Conservation (phyloP, 768 basidiomycete species). For the Leccinum imitatum region DNA sequence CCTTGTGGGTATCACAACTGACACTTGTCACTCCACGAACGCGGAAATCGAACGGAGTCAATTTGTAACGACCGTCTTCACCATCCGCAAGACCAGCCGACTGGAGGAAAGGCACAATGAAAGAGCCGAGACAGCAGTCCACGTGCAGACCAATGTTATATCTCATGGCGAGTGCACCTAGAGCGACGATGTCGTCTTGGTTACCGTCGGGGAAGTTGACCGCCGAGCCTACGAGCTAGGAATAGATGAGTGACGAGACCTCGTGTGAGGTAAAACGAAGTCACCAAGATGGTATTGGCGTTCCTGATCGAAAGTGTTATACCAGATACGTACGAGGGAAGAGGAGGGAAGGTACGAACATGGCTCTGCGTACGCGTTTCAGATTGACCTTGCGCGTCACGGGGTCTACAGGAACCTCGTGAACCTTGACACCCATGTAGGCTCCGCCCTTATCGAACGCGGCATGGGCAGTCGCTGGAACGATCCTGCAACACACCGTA, state of each 20-base stretch:
- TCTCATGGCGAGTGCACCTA: conserved; percentile 70
- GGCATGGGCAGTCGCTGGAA: conserved; percentile 85
- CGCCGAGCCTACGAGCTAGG: conserved; percentile 79
- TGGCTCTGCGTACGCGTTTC: conserved; percentile 76
- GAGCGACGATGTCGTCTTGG: conserved; percentile 81
- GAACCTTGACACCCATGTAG: conserved; percentile 89
- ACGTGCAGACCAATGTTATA: conserved; percentile 88
- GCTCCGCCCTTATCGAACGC: conserved; percentile 93
- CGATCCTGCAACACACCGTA: conserved; percentile 50
- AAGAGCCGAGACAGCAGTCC: conserved; percentile 92
- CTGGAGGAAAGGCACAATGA: conserved; percentile 92
- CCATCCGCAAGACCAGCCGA: conserved; percentile 67
- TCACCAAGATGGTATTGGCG: conserved; percentile 83
- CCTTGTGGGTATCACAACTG: conserved; percentile 96
- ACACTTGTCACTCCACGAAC: conserved; percentile 91
- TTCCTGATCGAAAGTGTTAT: conserved; percentile 51
- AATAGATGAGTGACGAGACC: neutral
- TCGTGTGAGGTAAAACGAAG: neutral
- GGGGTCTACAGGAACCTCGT: conserved; percentile 78
- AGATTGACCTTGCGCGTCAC: conserved; percentile 77
- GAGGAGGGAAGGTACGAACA: conserved; percentile 50
- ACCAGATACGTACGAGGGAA: neutral
- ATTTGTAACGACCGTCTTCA: conserved; percentile 49
- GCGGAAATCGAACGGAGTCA: conserved; percentile 84
- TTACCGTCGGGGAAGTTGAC: conserved; percentile 85